Conservation (phyloP, 805 yeast species). For the Torulaspora delbrueckii region DNA sequence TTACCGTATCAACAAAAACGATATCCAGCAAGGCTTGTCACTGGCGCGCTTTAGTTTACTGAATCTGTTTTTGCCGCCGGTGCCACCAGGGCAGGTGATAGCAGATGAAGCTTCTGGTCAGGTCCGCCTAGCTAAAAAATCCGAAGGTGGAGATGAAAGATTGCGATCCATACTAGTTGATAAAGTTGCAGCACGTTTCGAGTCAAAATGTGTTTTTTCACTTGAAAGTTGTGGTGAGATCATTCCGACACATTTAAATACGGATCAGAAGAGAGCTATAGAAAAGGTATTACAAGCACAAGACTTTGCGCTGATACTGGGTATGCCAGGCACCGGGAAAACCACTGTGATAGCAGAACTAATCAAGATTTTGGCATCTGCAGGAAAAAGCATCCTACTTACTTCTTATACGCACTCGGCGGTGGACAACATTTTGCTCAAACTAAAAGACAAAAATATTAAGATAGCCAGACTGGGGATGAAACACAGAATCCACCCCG, state of each 20-base stretch:
- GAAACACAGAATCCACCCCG: slow-evolving; percentile 54
- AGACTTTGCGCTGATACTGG: slow-evolving; percentile 78
- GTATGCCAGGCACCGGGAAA: slow-evolving; percentile 99
- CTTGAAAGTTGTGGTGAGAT: slow-evolving; percentile 22
- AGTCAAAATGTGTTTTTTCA: slow-evolving; percentile 4
- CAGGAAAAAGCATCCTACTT: slow-evolving; percentile 63
- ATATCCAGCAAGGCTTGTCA: slow-evolving; percentile 66
- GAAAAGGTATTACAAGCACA: slow-evolving; percentile 56
- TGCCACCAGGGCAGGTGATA: slow-evolving; percentile 32
- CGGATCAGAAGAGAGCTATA: slow-evolving; percentile 69
- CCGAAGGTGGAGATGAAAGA: slow-evolving; percentile 36
- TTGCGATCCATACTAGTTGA: slow-evolving; percentile 37
- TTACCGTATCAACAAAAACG: slow-evolving; percentile 78
- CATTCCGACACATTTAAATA: slow-evolving; percentile 43
- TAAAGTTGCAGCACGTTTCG: slow-evolving; percentile 29
- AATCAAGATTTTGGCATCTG: slow-evolving; percentile 51
- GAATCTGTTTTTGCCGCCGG: slow-evolving; percentile 50
- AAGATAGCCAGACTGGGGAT: slow-evolving; percentile 67
- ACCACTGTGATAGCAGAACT: slow-evolving; percentile 83
- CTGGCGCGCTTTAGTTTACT: slow-evolving; percentile 72
- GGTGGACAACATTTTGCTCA: slow-evolving; percentile 84
- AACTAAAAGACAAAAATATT: slow-evolving; percentile 47
- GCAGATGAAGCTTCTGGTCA: slow-evolving; percentile 15
- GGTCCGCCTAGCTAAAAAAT: slow-evolving; percentile 17
- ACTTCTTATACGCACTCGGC: slow-evolving; percentile 94